Percentiles rank a stretch among this genome's conserved stretches.
Evolutionary conservation across 1,284 basidiomycete genomes (phyloP).

Genomic region (Ustilago xerochloae): DNA sequence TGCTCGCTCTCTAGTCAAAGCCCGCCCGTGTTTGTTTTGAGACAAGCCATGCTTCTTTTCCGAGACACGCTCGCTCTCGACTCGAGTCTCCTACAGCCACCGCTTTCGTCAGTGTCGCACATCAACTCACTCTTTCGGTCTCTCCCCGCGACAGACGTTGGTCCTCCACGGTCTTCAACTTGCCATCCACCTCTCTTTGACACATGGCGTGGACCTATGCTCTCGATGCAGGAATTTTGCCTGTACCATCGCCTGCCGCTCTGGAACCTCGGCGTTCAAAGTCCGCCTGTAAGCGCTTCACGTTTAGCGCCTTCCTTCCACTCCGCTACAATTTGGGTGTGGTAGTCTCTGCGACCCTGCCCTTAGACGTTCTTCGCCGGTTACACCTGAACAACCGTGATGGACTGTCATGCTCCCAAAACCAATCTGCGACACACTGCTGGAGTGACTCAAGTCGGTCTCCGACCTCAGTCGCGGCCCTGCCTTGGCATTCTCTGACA

Average conservation of each 20-base stretch:
- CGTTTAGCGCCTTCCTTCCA: neutral
- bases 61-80: slow-evolving; percentile 19
- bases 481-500: slow-evolving; percentile 12
- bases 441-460: neutral
- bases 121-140: no score
- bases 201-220: neutral
- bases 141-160: neutral
- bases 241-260: neutral
- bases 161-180: neutral
- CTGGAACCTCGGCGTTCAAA: slow-evolving; percentile 7
- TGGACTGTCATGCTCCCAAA: neutral
- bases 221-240: no score
- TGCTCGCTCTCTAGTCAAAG: neutral
- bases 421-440: neutral
- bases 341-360: neutral
- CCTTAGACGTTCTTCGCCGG: no score
- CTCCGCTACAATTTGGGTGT: neutral
- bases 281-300: slow-evolving; percentile 8
- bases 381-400: neutral
- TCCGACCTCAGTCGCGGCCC: neutral
- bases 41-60: slow-evolving; percentile 1
- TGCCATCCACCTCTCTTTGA: neutral
- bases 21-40: neutral
- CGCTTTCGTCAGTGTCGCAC: slow-evolving; percentile 16
- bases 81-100: slow-evolving; percentile 5